Evolutionary conservation across 1,284 basidiomycete genomes (phyloP), one percentile per base, ranked within the genome.

Genomic region (Earliella scabrosa): DNA sequence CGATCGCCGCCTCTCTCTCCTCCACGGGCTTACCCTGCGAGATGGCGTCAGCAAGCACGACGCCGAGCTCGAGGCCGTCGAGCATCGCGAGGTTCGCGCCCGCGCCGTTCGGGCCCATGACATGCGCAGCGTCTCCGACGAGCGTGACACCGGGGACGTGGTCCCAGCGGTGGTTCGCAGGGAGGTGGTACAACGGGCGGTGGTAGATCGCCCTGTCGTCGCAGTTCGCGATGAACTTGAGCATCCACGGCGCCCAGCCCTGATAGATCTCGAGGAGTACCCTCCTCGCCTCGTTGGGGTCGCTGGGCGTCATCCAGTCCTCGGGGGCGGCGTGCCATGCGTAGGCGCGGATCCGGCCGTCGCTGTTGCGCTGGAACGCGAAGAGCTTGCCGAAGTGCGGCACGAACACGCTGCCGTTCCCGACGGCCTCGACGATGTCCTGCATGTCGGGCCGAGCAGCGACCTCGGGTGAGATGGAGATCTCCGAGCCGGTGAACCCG

Each of bases 61-160:
- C 31, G 4, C 52, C 70, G n/a, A 76, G 67, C 40, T 73, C 66
- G 11, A 69, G 57, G 5, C 65, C 68, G 35, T 73, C 72, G 18
- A 58, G 54, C 63, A 72, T 67, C 14, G 68, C 70, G 27, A 68
- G 67, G 52, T 81, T 81, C n/a, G 76, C 78, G 2, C 80, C 79
- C 14, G 75, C 76, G 1, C 79, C 78, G 57, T 75, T 79, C 6
- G 76, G 77, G 4, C 74, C 70, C 78, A 81, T 80, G n/a, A 77
- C 63, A 59, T 82, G 80, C 7, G 78, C 79, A 7, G 80, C 78
- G 59, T 81, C 80, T 2, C 79, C 80, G 23, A 75, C 49, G 21
- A 76, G 55, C 20, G 68, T 70, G 21, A 61, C 55, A 1, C 63
- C 52, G 0, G 45, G 35, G 43, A 54, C 54, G 47, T 61, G 52